Evolutionary conservation across 2,329 filamentous ascomycete species (phyloP).

Genomic region (Ophiostoma himal-ulmi): DNA sequence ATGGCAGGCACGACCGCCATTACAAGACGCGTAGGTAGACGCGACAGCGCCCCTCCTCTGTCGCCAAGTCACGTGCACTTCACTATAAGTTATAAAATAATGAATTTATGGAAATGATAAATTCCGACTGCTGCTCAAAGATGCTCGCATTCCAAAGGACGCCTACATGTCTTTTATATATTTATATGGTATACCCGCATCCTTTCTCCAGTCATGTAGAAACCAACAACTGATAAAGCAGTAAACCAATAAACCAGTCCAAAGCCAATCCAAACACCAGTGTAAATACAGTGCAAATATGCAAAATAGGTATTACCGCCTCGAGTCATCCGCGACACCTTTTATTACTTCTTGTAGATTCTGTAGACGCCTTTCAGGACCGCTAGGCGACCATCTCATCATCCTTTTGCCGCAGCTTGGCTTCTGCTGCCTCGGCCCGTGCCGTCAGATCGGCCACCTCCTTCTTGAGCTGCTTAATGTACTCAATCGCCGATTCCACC

Average conservation of each 20-base stretch:
- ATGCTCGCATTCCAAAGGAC: background rate
- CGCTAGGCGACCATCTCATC: conserved; percentile 1
- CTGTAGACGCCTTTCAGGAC: background rate
- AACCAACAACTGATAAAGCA: background rate
- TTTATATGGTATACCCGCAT: background rate
- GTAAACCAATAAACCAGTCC: too few relatives aligned
- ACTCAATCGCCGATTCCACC: conserved; percentile 93
- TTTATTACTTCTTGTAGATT: background rate
- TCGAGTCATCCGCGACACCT: background rate
- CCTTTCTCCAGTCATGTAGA: background rate
- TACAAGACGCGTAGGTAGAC: background rate
- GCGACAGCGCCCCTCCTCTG: conserved; percentile 15
- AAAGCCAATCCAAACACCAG: too few relatives aligned
- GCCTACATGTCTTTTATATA: background rate
- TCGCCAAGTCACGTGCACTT: conserved; percentile 25
- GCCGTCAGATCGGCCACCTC: conserved; percentile 62
- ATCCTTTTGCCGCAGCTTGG: conserved; percentile 41
- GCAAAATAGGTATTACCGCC: background rate
- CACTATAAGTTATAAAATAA: background rate
- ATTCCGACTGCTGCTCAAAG: background rate
- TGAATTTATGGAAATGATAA: background rate
- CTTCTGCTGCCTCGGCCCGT: conserved; percentile 60
- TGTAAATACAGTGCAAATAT: too few relatives aligned
- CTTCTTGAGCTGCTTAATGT: conserved; percentile 78
- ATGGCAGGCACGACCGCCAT: conserved; percentile 12